Base-by-base conservation (phyloP, 2,329 filamentous ascomycete species). In the Didymella segeticola region DNA sequence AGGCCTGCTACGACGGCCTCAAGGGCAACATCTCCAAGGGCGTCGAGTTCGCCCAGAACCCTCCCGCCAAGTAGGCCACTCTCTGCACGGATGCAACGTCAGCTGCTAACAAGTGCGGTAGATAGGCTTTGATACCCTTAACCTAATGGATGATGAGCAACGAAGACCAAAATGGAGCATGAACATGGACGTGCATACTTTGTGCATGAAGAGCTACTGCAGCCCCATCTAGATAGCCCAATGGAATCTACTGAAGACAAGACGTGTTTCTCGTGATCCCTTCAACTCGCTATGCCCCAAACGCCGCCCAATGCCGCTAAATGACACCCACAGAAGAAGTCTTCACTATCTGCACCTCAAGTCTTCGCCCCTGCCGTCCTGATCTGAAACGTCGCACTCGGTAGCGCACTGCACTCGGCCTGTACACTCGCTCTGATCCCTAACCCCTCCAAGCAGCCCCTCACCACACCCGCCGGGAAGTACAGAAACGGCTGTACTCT, bases 1-100 rank as follows among this genome's bases (percentile, higher is more conserved):
- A 89, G 69, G 88, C 86, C 72, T 86, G 84, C 75, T 83, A 90
- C 75, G 82, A 85, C 67, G 93, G 89, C 64, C 86, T 98, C 60
- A 89, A 92, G 83, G 88, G 86, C 80, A 98, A 98, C 82, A 96
- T 99, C 76, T 80, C 86, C 73, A 97, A 98, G 87, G 95, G 95
- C 75, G 82, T 97, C 74, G 86, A 88, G 75, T 99, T 98, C 76
- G 88, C 88, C 78, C 84, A 90, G 82, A 93, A 89, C 84, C 89
- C 91, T 74, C 86, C 91, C 29, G 62, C 66, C 49, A 75, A 76
- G 72, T 76, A 54, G 70, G 70, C 61, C 19, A 19, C 33, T 9
- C 7, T 15, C 1, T 14, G 4, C 14, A 1, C 17, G 12, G 1
- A 7, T 20, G 19, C 4, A 19, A 4, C 2, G 5, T 20, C 9